These are phyloP conservation scores for Gossypium schwendimanii DNA, from an alignment of 441 rosid genomes.

Conservation along the genomic window DNA sequence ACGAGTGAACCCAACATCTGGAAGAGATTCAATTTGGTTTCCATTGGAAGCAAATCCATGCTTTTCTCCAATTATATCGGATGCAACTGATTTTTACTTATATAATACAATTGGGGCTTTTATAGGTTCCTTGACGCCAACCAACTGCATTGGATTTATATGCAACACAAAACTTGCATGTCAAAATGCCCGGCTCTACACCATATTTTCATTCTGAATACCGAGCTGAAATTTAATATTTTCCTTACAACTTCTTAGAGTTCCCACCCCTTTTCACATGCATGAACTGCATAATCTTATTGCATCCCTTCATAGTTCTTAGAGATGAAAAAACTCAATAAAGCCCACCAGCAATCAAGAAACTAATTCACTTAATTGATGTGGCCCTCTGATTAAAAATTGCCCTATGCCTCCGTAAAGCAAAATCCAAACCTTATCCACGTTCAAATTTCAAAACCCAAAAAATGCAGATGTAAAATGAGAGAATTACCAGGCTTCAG, in stretches of 20 bases:
- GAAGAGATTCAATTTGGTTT: background rate
- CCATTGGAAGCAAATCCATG: background rate
- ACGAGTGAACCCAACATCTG: background rate
- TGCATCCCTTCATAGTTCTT: background rate
- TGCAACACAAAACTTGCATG: background rate
- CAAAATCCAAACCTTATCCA: background rate
- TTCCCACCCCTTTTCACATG: background rate
- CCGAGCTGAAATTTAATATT: background rate
- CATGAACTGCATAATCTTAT: background rate
- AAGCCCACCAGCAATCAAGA: background rate
- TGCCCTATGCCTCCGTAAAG: background rate
- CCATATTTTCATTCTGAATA: background rate
- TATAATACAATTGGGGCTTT: background rate
- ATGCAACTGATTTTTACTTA: background rate
- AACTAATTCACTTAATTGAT: background rate
- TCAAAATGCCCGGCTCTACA: too few species aligned
- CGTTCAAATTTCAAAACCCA: background rate
- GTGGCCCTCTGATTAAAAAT: background rate
- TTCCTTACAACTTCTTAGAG: background rate
- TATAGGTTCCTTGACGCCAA: background rate
- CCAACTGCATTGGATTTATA: background rate
- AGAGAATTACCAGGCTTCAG: constrained; percentile 69
- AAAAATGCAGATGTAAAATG: background rate
- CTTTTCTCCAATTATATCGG: background rate
- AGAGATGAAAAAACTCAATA: background rate